Base-by-base conservation (phyloP, 805 yeast genomes). In the Ogataea neopini region DNA sequence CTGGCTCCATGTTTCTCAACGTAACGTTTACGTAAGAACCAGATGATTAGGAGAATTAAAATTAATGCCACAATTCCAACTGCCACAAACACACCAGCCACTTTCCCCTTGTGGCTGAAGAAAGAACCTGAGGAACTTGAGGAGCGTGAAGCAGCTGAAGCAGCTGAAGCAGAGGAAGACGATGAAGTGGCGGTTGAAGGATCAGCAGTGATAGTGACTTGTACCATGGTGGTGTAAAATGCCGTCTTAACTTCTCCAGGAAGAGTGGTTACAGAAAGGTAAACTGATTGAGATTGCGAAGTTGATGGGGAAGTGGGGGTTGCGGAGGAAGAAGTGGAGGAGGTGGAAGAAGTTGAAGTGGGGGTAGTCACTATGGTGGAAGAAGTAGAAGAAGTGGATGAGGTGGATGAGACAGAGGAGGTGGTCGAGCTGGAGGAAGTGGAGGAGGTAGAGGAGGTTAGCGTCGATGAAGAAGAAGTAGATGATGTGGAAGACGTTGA, bases 71-170 rank as follows among this genome's bases (percentile, higher is more conserved):
- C 82, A 1, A 88, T 57, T 1, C 91, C 96, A 14, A 88, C 94
- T 0, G 79, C 90, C 2, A 86, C 80, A 66, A 88, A 88, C 0
- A 89, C 86, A 3, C 95, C 96, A 0, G 91, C 95, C 1, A 88
- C 94, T 61, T 84, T 86, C 0, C 92, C 95, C 39, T 79, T 79
- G 40, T 80, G 70, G 48, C 75, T 73, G 74, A 86, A 88, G 60
- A 84, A 88, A 2, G 82, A 70, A 29, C 5, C 13, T 11, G 53
- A 13, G 8, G 59, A 38, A 5, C 39, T 17, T 13, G 49, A 51
- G 4, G 50, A 13, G 8, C 58, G 36, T 5, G 38, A 17, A 13
- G 49, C 50, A 3, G 50, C 17, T 6, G 48, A 19, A 5, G 29
- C n/a, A 3, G 38, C 7, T 9, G 39, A 14, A 8, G 52, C 11